Evolutionary conservation across 805 yeast genomes (phyloP).

Genomic region (Dipodascus geniculatus): DNA sequence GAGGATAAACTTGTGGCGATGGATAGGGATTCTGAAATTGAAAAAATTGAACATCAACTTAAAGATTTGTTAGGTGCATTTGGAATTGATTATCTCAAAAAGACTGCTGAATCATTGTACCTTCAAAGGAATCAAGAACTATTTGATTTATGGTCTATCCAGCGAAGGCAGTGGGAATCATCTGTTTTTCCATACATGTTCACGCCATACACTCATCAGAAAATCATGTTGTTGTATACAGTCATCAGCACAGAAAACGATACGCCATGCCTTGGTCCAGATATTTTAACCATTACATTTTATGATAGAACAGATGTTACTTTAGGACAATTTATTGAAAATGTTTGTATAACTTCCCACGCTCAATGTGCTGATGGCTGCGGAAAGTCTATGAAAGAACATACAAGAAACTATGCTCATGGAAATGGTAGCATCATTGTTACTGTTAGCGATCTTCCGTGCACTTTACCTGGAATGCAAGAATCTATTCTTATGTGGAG

Average conservation of each 20-base stretch:
- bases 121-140: slow-evolving; percentile 21
- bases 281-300: slow-evolving; percentile 67
- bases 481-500: slow-evolving; percentile 84
- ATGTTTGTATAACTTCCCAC: slow-evolving; percentile 53
- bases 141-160: slow-evolving; percentile 26
- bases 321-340: slow-evolving; percentile 80
- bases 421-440: slow-evolving; percentile 77
- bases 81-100: slow-evolving; percentile 25
- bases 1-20: slow-evolving; percentile 29
- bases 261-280: slow-evolving; percentile 91
- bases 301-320: slow-evolving; percentile 88
- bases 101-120: slow-evolving; percentile 28
- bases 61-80: background rate
- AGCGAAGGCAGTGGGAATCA: slow-evolving; percentile 58
- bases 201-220: slow-evolving; percentile 68
- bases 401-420: slow-evolving; percentile 79
- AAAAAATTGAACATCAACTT: slow-evolving; percentile 7
- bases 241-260: slow-evolving; percentile 74
- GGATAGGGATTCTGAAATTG: slow-evolving; percentile 9
- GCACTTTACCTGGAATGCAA: slow-evolving; percentile 46
- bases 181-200: slow-evolving; percentile 42
- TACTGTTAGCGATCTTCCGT: slow-evolving; percentile 48
- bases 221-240: slow-evolving; percentile 65
- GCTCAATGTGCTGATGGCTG: slow-evolving; percentile 73
- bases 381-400: slow-evolving; percentile 56